Conservation (phyloP, 2,329 filamentous ascomycete genomes). For the Neonectria faginata region DNA sequence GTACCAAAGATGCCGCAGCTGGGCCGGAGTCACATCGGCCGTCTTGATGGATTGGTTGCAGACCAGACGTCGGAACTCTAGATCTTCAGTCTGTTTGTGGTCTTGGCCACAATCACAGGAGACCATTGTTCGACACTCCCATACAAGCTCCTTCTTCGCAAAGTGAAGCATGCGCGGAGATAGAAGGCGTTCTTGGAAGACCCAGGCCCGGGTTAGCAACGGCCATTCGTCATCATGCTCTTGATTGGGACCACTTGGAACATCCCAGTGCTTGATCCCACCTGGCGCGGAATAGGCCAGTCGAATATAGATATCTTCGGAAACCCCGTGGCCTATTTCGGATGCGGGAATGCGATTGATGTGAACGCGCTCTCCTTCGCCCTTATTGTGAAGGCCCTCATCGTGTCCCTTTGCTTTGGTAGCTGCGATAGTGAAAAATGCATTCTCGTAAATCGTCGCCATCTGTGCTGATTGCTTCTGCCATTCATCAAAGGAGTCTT, state of each 20-base stretch:
- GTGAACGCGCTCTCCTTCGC: not conserved
- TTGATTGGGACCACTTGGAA: not conserved
- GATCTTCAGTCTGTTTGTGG: slow-evolving; percentile 12
- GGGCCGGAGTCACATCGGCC: slow-evolving; percentile 19
- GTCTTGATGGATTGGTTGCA: slow-evolving; percentile 25
- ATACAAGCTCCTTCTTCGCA: slow-evolving; percentile 26
- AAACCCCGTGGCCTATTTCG: slow-evolving; percentile 17
- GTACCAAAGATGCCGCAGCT: slow-evolving; percentile 27
- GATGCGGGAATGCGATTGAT: slow-evolving; percentile 14
- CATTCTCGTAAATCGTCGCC: slow-evolving; percentile 30
- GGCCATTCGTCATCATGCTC: slow-evolving; percentile 23
- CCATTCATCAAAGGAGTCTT: slow-evolving; percentile 24
- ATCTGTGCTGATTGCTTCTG: slow-evolving; percentile 24
- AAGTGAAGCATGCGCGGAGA: slow-evolving; percentile 33
- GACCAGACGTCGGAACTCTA: slow-evolving; percentile 25
- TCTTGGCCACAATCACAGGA: slow-evolving; percentile 24
- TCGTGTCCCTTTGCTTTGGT: slow-evolving; percentile 27
- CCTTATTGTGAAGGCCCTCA: slow-evolving; percentile 12
- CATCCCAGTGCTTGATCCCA: slow-evolving; percentile 21
- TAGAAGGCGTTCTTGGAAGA: slow-evolving; percentile 33
- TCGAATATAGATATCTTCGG: slow-evolving; percentile 25
- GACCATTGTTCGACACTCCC: slow-evolving; percentile 27
- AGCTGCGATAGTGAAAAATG: slow-evolving; percentile 25
- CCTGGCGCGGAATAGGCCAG: slow-evolving; percentile 4
- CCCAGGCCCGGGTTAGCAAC: slow-evolving; percentile 31